Evolutionary conservation across 2,329 filamentous ascomycete genomes (phyloP), one percentile per base, ranked within the genome.

Genomic region (Pseudonectria foliicola): DNA sequence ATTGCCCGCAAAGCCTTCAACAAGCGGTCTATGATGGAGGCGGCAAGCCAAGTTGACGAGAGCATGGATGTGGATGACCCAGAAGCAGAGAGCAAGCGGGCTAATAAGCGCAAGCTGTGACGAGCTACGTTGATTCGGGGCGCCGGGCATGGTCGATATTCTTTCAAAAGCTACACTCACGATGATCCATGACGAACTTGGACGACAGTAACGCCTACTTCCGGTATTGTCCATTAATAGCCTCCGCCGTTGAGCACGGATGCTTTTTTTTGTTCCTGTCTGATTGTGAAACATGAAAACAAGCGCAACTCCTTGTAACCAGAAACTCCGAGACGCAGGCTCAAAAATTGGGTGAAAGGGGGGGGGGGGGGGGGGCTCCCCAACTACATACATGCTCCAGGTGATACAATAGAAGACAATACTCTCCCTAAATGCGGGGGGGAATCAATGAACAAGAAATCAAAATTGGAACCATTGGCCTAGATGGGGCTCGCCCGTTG

Each of bases 31-130:
- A 63, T 67, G 47, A 64, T 65, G 37, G 67, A 71, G 31, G 58
- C 62, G 32, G 52, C 65, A 29, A 62, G 61, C 33, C 53, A 62
- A 14, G 58, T 61, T 2, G 63, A 66, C 21, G 69, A 71, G 42
- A 67, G 62, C 28, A 75, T 77, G 67, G 75, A 78, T 33, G 49
- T 78, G 18, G 75, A 80, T 30, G 68, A 71, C 10, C 67, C 67
- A 1, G 68, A 67, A 31, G 68, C 71, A 29, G 64, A 56, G 41
- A 69, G 64, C 62, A 74, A 71, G 54, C 62, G 71, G 27, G 61
- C 65, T 2, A 71, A 65, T 44, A 69, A 71, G 41, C 64, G 72
- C 37, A 79, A 76, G 61, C 62, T 77, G 42, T 76, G 13, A 37
- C 3, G 34, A 27, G 24, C 12, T n/a, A 32, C 25, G 13, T 6